Evolutionary conservation across 2,329 filamentous ascomycete species (phyloP).

Genomic region (Arthroderma uncinatum): DNA sequence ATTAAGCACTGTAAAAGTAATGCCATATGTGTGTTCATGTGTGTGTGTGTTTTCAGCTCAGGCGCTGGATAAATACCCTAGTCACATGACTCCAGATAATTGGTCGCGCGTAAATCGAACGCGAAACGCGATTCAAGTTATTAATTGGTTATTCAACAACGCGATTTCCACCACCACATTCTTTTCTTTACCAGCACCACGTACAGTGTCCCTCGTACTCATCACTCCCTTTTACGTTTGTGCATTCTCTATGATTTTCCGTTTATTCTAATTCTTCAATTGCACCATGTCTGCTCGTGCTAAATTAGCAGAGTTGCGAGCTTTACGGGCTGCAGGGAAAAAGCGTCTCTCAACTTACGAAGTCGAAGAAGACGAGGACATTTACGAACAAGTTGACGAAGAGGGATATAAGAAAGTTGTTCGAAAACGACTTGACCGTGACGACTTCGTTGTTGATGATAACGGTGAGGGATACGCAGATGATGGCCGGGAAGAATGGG

Average conservation of each 20-base stretch:
- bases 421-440: slow-evolving; percentile 72
- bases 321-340: slow-evolving; percentile 78
- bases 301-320: slow-evolving; percentile 59
- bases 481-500: slow-evolving; percentile 89
- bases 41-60: neutral
- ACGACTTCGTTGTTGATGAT: slow-evolving; percentile 97
- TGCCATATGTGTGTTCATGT: neutral
- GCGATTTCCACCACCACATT: neutral
- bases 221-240: neutral
- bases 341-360: slow-evolving; percentile 81
- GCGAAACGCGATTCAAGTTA: neutral
- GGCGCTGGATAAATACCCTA: neutral
- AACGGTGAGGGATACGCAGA: slow-evolving; percentile 91
- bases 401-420: slow-evolving; percentile 96
- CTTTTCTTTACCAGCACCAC: neutral
- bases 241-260: neutral
- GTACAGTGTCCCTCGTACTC: neutral
- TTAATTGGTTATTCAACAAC: neutral
- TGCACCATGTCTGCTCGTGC: slow-evolving; percentile 15
- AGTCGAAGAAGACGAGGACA: slow-evolving; percentile 66
- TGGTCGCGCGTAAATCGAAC: neutral
- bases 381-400: slow-evolving; percentile 96
- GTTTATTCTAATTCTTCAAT: neutral
- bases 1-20: neutral
- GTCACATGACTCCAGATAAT: neutral